A percentile compares a stretch with the other conserved stretches of the same genome.
These are phyloP conservation scores for Pichia phayaonensis DNA, from an alignment of 805 yeast genomes.

Conservation along the genomic window DNA sequence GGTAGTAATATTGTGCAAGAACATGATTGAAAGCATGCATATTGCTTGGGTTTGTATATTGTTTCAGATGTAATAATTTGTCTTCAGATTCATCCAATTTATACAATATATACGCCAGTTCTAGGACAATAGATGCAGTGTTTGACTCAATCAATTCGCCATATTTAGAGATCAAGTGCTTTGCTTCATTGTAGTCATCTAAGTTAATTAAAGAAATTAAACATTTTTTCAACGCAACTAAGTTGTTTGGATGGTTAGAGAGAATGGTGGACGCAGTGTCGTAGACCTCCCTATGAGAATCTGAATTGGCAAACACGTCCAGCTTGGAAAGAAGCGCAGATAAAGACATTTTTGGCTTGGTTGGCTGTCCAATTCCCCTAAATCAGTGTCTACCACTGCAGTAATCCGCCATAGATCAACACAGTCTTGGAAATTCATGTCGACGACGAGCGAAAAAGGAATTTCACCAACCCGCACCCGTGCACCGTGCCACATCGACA, in stretches of 20 bases:
- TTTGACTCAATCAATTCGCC: neutral
- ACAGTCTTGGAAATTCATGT: neutral
- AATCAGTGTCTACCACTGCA: too few relatives aligned
- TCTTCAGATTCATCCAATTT: conserved; percentile 33
- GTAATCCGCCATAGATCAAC: too few relatives aligned
- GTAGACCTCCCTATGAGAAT: conserved; percentile 29
- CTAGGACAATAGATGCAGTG: conserved; percentile 31
- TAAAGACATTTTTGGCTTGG: conserved; percentile 5
- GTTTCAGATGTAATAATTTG: neutral
- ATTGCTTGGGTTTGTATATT: conserved; percentile 14
- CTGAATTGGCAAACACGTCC: conserved; percentile 29
- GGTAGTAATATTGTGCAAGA: conserved; percentile 46
- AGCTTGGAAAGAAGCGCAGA: conserved; percentile 29
- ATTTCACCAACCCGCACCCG: neutral
- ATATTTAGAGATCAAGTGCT: conserved; percentile 18
- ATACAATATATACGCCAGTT: conserved; percentile 53
- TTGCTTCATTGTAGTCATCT: conserved; percentile 48
- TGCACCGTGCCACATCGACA: neutral
- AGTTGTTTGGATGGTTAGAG: conserved; percentile 23
- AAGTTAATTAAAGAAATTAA: conserved; percentile 52
- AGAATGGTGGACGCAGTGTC: conserved; percentile 23
- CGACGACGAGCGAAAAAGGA: neutral
- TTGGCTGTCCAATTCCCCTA: neutral
- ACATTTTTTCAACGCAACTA: conserved; percentile 32
- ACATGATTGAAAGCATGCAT: conserved; percentile 36